Evolutionary conservation across 148 eudicot species (phyloP).

Genomic region (Salicornia ramosissima): DNA sequence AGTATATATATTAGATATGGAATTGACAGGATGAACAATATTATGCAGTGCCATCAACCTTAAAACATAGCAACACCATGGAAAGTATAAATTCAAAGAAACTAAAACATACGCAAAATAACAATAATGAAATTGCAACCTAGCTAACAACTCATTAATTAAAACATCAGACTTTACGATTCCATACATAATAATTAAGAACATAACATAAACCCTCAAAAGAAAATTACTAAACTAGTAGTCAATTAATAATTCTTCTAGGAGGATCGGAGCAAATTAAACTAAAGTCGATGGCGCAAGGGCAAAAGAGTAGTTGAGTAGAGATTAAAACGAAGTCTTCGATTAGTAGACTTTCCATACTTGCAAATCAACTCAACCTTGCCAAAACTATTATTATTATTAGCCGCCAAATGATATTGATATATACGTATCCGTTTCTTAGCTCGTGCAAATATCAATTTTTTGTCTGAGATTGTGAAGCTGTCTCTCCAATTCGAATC

Average conservation of each 20-base stretch:
- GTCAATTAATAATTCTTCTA: too few relatives aligned
- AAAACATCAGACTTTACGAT: too few relatives aligned
- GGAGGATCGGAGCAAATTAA: background rate
- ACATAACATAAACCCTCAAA: too few relatives aligned
- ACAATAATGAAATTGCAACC: background rate
- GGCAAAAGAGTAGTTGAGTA: slow-evolving; percentile 16
- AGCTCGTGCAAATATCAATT: background rate
- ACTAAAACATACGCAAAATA: too few relatives aligned
- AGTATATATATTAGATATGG: too few relatives aligned
- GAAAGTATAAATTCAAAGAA: too few relatives aligned
- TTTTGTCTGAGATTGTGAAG: background rate
- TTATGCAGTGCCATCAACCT: too few relatives aligned
- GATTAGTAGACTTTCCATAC: background rate
- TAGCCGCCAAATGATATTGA: background rate
- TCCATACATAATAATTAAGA: too few relatives aligned
- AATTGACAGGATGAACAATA: too few relatives aligned
- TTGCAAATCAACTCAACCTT: background rate
- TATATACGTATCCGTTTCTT: background rate
- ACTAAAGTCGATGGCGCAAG: background rate
- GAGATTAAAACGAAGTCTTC: background rate
- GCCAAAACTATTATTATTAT: background rate
- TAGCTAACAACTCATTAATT: too few relatives aligned
- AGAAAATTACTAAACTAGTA: too few relatives aligned
- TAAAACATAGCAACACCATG: too few relatives aligned
- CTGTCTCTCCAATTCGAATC: background rate